Evolutionary conservation across 2,329 filamentous ascomycete species (phyloP).

Genomic region (Byssothecium circinans): DNA sequence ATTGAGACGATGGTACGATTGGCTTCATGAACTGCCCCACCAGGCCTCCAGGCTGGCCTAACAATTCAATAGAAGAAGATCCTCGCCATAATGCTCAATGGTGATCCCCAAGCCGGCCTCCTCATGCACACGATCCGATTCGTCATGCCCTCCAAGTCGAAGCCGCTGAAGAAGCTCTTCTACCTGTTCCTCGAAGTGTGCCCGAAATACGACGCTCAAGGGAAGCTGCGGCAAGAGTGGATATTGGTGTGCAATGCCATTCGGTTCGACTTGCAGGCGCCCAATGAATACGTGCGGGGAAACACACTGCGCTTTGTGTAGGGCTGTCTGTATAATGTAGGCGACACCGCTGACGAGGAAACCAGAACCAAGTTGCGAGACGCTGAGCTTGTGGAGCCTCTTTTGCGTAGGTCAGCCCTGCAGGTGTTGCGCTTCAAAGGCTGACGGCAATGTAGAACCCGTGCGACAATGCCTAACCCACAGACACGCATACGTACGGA

Average conservation of each 20-base stretch:
- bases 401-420: conserved; percentile 61
- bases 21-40: conserved; percentile 26
- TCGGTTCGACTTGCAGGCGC: conserved; percentile 92
- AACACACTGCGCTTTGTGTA: conserved; percentile 93
- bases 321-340: not conserved
- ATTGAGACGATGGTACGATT: conserved; percentile 67
- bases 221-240: conserved; percentile 99
- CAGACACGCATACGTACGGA: conserved; percentile 94
- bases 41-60: conserved; percentile 55
- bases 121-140: conserved; percentile 99
- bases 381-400: conserved; percentile 91
- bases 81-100: conserved; percentile 96
- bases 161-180: conserved; percentile 93
- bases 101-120: conserved; percentile 90
- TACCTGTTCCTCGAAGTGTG: conserved; percentile 99
- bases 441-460: conserved; percentile 56
- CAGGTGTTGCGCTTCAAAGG: not conserved
- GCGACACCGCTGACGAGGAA: conserved; percentile 16
- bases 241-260: conserved; percentile 99
- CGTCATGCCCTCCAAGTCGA: conserved; percentile 98
- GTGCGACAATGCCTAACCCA: conserved; percentile 92
- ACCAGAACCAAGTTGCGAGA: conserved; percentile 82
- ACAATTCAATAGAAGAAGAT: conserved; percentile 68
- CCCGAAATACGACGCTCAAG: conserved; percentile 86
- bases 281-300: conserved; percentile 97